A percentile compares a stretch with the other conserved stretches of the same genome.
Evolutionary conservation across 495 filamentous ascomycete species (phyloP).

Genomic region (Parathielavia hyrcaniae): DNA sequence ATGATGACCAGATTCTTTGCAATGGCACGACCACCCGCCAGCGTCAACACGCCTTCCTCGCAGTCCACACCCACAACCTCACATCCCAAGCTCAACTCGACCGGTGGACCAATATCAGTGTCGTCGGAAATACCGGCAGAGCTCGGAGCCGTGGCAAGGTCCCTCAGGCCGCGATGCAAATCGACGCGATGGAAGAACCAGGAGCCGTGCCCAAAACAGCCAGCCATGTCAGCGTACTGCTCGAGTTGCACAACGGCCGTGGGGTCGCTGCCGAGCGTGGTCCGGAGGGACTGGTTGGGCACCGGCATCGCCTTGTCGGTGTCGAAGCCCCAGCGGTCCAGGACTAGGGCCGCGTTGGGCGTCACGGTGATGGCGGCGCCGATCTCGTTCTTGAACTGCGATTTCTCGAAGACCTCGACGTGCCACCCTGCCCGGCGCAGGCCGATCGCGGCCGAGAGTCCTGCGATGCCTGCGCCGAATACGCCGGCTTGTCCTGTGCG

Average conservation of each 20-base stretch:
- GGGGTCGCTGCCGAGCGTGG: constrained; percentile 27
- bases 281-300: constrained; percentile 26
- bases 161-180: constrained; percentile 47
- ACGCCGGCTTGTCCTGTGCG: constrained; percentile 33
- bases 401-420: constrained; percentile 50
- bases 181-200: constrained; percentile 50
- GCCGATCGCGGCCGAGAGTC: constrained; percentile 41
- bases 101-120: constrained; percentile 24
- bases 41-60: constrained; percentile 18
- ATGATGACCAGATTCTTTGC: constrained; percentile 26
- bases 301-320: constrained; percentile 32
- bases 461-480: constrained; percentile 32
- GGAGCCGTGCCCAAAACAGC: constrained; percentile 20
- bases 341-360: constrained; percentile 45
- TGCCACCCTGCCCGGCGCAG: constrained; percentile 45
- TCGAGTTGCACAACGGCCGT: constrained; percentile 24
- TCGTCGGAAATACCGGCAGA: neutral
- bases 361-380: constrained; percentile 50
- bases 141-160: constrained; percentile 34
- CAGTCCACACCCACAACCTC: constrained; percentile 27
- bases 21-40: constrained; percentile 19
- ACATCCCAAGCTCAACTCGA: constrained; percentile 30
- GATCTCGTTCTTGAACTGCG: constrained; percentile 47
- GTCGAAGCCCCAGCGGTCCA: constrained; percentile 46
- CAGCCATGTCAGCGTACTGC: constrained; percentile 33